Evolutionary conservation across 495 filamentous ascomycete genomes (phyloP).

Genomic region (Aspergillus steynii): DNA sequence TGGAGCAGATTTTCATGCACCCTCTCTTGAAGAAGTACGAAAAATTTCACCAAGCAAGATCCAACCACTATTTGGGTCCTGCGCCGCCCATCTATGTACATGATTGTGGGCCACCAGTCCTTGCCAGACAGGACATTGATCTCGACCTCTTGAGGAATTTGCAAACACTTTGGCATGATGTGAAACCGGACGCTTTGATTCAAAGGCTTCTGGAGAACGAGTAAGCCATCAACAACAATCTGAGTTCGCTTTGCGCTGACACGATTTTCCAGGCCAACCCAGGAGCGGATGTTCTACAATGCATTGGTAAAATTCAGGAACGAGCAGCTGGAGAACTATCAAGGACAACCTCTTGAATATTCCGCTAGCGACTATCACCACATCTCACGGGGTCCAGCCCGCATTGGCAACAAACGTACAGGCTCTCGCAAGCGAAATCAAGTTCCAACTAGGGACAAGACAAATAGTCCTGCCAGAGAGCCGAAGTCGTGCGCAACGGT

Average conservation of each 20-base stretch:
- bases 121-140: constrained; percentile 64
- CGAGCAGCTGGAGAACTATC: constrained; percentile 80
- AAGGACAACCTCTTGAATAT: constrained; percentile 66
- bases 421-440: constrained; percentile 14
- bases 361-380: constrained; percentile 90
- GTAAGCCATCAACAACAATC: constrained; percentile 49
- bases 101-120: constrained; percentile 55
- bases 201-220: constrained; percentile 63
- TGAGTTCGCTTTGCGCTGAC: constrained; percentile 2
- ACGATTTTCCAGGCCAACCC: constrained; percentile 59
- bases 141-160: constrained; percentile 78
- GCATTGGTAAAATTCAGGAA: constrained; percentile 78
- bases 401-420: constrained; percentile 47
- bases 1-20: constrained; percentile 80
- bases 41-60: constrained; percentile 53
- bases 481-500: constrained; percentile 45
- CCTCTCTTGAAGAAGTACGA: constrained; percentile 81
- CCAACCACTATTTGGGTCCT: constrained; percentile 53
- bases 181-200: constrained; percentile 68
- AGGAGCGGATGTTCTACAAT: constrained; percentile 90
- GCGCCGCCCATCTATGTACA: constrained; percentile 49
- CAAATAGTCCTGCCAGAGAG: constrained; percentile 45
- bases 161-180: constrained; percentile 83
- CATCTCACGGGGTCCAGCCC: constrained; percentile 53
- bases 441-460: constrained; percentile 48